Evolutionary conservation across 768 basidiomycete genomes (phyloP).

Genomic region (Podaxis pistillaris): DNA sequence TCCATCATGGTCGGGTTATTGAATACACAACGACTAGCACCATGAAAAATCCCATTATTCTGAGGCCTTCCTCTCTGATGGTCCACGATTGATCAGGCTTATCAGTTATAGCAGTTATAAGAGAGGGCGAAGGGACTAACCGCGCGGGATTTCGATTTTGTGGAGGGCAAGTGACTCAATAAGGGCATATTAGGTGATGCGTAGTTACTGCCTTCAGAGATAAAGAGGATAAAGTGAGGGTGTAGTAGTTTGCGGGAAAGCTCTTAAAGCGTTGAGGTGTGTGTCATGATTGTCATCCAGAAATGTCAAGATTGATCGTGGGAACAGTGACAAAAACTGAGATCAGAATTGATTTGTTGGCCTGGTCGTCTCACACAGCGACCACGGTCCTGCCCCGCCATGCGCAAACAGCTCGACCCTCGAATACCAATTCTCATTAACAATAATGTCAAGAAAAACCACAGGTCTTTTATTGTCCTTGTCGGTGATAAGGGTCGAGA

Average conservation of each 20-base stretch:
- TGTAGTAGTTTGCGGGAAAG: not conserved
- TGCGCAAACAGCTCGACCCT: slow-evolving; percentile 89
- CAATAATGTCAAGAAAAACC: slow-evolving; percentile 91
- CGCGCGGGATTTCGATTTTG: not conserved
- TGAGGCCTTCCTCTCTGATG: not conserved
- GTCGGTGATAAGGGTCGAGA: slow-evolving; percentile 94
- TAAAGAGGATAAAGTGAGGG: too few relatives aligned
- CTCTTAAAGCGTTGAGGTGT: not conserved
- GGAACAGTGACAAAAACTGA: slow-evolving; percentile 7
- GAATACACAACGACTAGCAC: not conserved
- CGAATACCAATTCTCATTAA: slow-evolving; percentile 90
- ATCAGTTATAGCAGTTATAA: too few relatives aligned
- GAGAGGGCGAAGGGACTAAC: too few relatives aligned
- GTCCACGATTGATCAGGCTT: too few relatives aligned
- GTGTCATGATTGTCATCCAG: not conserved
- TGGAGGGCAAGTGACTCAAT: not conserved
- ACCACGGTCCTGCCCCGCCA: slow-evolving; percentile 24
- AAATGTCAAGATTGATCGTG: not conserved
- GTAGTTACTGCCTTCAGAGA: not conserved
- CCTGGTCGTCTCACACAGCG: not conserved
- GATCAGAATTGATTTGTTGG: not conserved
- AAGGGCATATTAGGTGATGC: not conserved
- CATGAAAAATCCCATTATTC: not conserved
- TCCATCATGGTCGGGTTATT: not conserved
- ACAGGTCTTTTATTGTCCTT: slow-evolving; percentile 93